Conservation (phyloP, 2,329 filamentous ascomycete species). For the Pyricularia sp. region DNA sequence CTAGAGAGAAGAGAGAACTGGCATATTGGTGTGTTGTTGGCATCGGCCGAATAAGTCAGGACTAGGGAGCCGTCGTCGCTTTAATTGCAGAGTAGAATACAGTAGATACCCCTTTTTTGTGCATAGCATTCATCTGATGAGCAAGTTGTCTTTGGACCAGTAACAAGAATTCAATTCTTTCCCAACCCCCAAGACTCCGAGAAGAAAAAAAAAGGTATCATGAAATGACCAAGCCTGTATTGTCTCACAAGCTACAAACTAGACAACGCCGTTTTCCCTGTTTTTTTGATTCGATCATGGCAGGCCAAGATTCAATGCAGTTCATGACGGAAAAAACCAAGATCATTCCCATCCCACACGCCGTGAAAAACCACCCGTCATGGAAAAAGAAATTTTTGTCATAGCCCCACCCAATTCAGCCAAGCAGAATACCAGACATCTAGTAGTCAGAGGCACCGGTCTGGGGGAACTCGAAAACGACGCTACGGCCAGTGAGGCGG, state of each 20-base stretch:
- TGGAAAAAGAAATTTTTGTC: conserved; percentile 1
- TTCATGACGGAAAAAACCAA: conserved; percentile 5
- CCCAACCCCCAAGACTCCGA: not conserved
- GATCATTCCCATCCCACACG: not conserved
- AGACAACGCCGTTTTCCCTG: conserved; percentile 16
- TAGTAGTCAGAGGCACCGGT: conserved; percentile 69
- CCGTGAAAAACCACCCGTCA: conserved; percentile 1
- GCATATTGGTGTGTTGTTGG: conserved; percentile 94
- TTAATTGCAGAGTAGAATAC: conserved; percentile 7
- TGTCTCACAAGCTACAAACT: conserved; percentile 15
- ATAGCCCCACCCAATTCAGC: not conserved
- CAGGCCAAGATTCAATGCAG: conserved; percentile 6
- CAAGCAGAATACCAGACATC: conserved; percentile 12
- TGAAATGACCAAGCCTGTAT: conserved; percentile 5
- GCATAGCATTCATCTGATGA: conserved; percentile 4
- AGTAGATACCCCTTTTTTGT: conserved; percentile 24
- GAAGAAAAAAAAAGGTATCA: conserved; percentile 3
- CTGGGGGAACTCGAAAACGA: conserved; percentile 98
- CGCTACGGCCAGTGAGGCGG: conserved; percentile 88
- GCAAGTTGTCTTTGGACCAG: not conserved
- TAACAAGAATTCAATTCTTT: not conserved
- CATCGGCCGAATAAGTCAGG: conserved; percentile 61
- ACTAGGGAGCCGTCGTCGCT: conserved; percentile 13
- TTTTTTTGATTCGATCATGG: conserved; percentile 6
- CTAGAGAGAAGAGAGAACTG: conserved; percentile 69